Conservation (phyloP, 805 yeast species). For the Wickerhamiella siamensis region DNA sequence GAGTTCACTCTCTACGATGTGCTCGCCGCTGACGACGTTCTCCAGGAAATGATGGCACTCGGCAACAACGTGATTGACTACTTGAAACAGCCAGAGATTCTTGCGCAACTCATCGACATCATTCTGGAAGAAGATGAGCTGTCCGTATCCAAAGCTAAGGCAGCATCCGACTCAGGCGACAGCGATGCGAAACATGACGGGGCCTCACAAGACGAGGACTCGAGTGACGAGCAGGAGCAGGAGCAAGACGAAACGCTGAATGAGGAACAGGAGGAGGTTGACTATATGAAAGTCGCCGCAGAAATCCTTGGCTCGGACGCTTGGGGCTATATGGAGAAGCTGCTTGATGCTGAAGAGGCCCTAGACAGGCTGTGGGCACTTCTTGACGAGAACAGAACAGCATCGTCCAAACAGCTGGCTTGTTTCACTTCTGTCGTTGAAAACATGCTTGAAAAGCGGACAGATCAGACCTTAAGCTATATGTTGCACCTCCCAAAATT, state of each 20-base stretch:
- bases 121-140: slow-evolving; percentile 20
- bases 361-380: slow-evolving; percentile 67
- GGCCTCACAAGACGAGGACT: slow-evolving; percentile 22
- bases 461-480: slow-evolving; percentile 61
- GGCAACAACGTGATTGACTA: slow-evolving; percentile 65
- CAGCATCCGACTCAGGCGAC: slow-evolving; percentile 15
- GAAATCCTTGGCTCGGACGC: slow-evolving; percentile 85
- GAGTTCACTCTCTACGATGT: slow-evolving; percentile 35
- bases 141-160: background rate
- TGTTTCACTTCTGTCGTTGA: slow-evolving; percentile 87
- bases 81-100: slow-evolving; percentile 61
- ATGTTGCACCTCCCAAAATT: slow-evolving; percentile 52
- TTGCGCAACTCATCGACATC: slow-evolving; percentile 46
- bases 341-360: slow-evolving; percentile 57
- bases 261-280: slow-evolving; percentile 13
- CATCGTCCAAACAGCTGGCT: slow-evolving; percentile 65
- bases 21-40: slow-evolving; percentile 58
- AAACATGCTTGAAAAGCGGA: slow-evolving; percentile 75
- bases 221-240: slow-evolving; percentile 25
- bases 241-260: slow-evolving; percentile 7
- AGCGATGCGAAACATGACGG: slow-evolving; percentile 27
- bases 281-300: slow-evolving; percentile 56
- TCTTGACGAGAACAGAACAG: slow-evolving; percentile 50
- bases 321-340: slow-evolving; percentile 84
- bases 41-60: slow-evolving; percentile 58